Conservation (phyloP, 257 asterid genomes). For the Fraxinus excelsior region DNA sequence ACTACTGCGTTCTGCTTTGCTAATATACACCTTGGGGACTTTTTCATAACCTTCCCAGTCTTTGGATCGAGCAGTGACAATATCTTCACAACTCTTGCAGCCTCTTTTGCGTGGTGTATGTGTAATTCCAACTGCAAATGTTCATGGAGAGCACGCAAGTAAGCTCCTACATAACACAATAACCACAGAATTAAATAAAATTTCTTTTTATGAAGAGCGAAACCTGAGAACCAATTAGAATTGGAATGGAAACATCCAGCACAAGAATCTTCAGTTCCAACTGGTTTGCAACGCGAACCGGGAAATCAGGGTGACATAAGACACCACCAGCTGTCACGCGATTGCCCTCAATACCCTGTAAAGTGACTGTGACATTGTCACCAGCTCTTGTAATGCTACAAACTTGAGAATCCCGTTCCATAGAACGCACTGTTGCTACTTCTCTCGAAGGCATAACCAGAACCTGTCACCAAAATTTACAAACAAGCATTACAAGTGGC, state of each 20-base stretch:
- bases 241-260: conserved; percentile 66
- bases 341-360: conserved; percentile 77
- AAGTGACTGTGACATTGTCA: conserved; percentile 72
- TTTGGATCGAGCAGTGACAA: conserved; percentile 77
- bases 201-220: not conserved
- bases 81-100: conserved; percentile 70
- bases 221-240: conserved; percentile 92
- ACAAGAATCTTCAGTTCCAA: conserved; percentile 81
- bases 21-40: conserved; percentile 81
- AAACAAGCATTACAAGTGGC: not conserved
- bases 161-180: not conserved
- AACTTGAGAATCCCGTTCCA: conserved; percentile 66
- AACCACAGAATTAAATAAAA: not conserved
- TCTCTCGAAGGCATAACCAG: conserved; percentile 80
- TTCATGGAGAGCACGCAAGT: not conserved
- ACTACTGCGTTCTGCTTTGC: conserved; percentile 84
- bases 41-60: conserved; percentile 76
- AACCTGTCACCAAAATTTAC: conserved; percentile 47
- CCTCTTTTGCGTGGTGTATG: conserved; percentile 83
- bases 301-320: conserved; percentile 89
- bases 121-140: conserved; percentile 78
- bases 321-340: conserved; percentile 79
- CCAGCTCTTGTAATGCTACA: conserved; percentile 87
- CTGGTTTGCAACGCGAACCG: conserved; percentile 68
- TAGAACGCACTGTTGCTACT: conserved; percentile 64